Base-by-base conservation (phyloP, 2,329 filamentous ascomycete species). In the Eutypella sp. region DNA sequence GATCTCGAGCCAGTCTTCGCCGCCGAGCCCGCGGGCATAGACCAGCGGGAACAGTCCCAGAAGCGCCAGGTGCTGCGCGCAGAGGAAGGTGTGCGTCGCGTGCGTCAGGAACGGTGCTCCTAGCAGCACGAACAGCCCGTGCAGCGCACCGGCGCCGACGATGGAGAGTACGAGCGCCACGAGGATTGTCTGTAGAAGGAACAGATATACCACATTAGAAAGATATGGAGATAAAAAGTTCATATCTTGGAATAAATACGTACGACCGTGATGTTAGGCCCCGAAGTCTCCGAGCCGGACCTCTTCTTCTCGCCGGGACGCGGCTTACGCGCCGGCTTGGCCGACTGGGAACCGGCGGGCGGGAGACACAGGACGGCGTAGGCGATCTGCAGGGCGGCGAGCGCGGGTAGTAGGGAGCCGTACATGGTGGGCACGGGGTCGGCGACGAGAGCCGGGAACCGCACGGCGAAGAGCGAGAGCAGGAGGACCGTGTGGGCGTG, bases 21-120 rank as follows among this genome's bases (percentile, higher is more conserved):
- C 72, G 48, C 93, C 86, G 15, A 93, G 81, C 2, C 92, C 92
- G 56, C 92, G 88, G 0, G 85, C 82, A 66, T 95, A 97, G 61
- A 96, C 82, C 13, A 96, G 71, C 3, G 89, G 89, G 47, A 91
- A 85, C 0, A 87, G 74, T 16, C 82, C 80, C 11, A 99, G 80
- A 0, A 96, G 68, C 10, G 90, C 81, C 49, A 97, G 79, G 64
- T 97, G 91, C 2, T 85, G 78, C 3, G 89, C 86, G 64, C 84
- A 86, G 29, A 96, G 81, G 25, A 88, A 64, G 1, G 93, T 99
- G 54, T 95, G 85, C 4, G 74, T 63, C 42, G 85, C 71, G 64
- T 96, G 88, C 1, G 88, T 89, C 25, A 92, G 87, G 44, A 95
- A 74, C 0, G 93, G 93, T 7, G 92, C 93, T 60, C 93, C 93